phyloP scores from a whole-genome alignment of 805 yeast genomes.

The Naumovozyma castellii region DNA sequence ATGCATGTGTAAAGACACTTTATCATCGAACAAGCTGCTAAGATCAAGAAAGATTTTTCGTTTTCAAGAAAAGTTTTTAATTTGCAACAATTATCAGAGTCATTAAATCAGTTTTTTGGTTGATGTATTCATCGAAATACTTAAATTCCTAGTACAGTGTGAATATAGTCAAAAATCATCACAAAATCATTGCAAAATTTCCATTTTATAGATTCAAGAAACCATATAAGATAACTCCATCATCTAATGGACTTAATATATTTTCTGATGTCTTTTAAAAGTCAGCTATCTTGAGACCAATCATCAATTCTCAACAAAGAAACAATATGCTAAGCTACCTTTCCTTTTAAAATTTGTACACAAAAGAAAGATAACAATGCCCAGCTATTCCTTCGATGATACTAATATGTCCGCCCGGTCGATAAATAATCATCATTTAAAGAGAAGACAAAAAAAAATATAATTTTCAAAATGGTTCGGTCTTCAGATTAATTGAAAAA shows the following conservation, averaged over 20 bases:
- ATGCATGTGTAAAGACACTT: no score
- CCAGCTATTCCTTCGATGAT: constrained; percentile 21
- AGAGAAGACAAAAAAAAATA: background rate
- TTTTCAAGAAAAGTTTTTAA: no score
- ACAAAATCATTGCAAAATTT: constrained; percentile 1
- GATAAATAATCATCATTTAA: constrained; percentile 31
- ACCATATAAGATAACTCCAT: constrained; percentile 1
- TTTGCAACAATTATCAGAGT: constrained; percentile 26
- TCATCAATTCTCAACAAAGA: constrained; percentile 31
- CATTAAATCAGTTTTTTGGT: constrained; percentile 33
- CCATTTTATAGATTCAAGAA: background rate
- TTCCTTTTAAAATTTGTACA: constrained; percentile 31
- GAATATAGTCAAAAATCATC: constrained; percentile 25
- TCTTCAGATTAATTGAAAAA: background rate
- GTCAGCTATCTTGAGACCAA: constrained; percentile 35
- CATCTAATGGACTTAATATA: constrained; percentile 3
- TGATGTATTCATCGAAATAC: constrained; percentile 29
- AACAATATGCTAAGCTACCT: constrained; percentile 16
- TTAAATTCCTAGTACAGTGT: constrained; percentile 33
- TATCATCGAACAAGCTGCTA: no score
- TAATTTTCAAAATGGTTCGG: background rate
- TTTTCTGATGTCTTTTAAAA: background rate
- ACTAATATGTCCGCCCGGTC: constrained; percentile 45
- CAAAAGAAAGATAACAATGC: constrained; percentile 22
- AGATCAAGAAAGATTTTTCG: no score